Base-by-base conservation (phyloP, 139 green algal species). In the Chlamydomonas sp. region DNA sequence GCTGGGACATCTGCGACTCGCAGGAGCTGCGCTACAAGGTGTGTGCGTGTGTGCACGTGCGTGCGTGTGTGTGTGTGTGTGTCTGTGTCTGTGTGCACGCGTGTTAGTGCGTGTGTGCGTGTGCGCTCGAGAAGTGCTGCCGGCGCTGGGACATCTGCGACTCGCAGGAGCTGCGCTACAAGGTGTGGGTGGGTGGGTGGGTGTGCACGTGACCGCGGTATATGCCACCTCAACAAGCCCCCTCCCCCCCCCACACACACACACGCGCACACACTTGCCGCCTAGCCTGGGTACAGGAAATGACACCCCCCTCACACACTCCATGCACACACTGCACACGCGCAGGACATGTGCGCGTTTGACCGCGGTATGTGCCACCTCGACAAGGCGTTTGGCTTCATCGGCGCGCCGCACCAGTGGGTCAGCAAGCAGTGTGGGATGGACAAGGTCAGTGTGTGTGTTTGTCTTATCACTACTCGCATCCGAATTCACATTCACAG, bases 71-170 rank as follows among this genome's bases (percentile, higher is more conserved):
- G n/a, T n/a, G n/a, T n/a, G n/a, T n/a, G n/a, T n/a, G n/a, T n/a
- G n/a, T n/a, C n/a, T n/a, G n/a, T n/a, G n/a, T n/a, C n/a, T n/a
- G n/a, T n/a, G n/a, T n/a, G n/a, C n/a, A n/a, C n/a, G n/a, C n/a
- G n/a, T n/a, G n/a, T n/a, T n/a, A n/a, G n/a, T n/a, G n/a, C n/a
- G n/a, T n/a, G n/a, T n/a, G n/a, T n/a, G n/a, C n/a, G n/a, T n/a
- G n/a, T n/a, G 63, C 82, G n/a, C 76, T 96, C 47, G 88, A 99
- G 62, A 94, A 96, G 81, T 97, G 94, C 87, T 75, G 94, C 20
- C 85, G 94, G 28, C 83, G 92, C 33, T 98, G 90, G 87, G 92
- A 98, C 85, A 80, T 97, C 59, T 81, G 78, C 1, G 93, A 98
- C 49, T 80, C 82, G 5, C 71, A 85, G 16, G 77, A 76, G 60